Percentiles rank a stretch among this genome's conserved stretches.
Conservation (phyloP, 768 basidiomycete species). For the Dictyophora rubrovolvata region DNA sequence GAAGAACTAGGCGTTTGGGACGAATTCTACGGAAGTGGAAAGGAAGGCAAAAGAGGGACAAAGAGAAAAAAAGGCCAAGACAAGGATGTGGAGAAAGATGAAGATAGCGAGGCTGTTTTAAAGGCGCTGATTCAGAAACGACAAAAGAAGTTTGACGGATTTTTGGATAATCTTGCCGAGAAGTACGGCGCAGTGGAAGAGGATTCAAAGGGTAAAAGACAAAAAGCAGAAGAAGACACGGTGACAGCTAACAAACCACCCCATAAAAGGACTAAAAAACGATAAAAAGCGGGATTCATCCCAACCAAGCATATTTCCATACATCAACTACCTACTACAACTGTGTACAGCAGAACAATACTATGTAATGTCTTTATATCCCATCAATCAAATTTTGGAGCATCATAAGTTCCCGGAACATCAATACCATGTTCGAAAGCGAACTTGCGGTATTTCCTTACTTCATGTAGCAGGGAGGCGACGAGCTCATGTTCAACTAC, state of each 20-base stretch:
- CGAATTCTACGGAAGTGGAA: constrained; percentile 78
- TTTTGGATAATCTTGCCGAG: constrained; percentile 64
- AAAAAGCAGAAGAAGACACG: constrained; percentile 42
- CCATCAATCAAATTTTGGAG: background rate
- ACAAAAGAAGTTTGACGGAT: constrained; percentile 57
- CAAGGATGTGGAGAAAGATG: constrained; percentile 23
- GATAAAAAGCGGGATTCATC: constrained; percentile 21
- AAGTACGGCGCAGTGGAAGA: constrained; percentile 53
- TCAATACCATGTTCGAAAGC: constrained; percentile 51
- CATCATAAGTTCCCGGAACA: constrained; percentile 12
- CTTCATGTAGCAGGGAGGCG: constrained; percentile 49
- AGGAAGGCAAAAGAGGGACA: constrained; percentile 39
- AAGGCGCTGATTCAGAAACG: constrained; percentile 77
- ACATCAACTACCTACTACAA: background rate
- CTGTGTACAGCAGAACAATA: background rate
- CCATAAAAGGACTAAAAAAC: constrained; percentile 37
- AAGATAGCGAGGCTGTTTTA: constrained; percentile 44
- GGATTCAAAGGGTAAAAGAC: constrained; percentile 29
- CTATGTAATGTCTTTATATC: background rate
- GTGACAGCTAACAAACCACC: constrained; percentile 21
- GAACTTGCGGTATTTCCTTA: constrained; percentile 51
- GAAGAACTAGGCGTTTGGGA: constrained; percentile 92
- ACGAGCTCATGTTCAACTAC: constrained; percentile 48
- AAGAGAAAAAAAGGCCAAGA: constrained; percentile 41
- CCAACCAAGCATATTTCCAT: background rate